phyloP scores from a whole-genome alignment of 2,329 filamentous ascomycete species.

The Colletotrichum karsti region DNA sequence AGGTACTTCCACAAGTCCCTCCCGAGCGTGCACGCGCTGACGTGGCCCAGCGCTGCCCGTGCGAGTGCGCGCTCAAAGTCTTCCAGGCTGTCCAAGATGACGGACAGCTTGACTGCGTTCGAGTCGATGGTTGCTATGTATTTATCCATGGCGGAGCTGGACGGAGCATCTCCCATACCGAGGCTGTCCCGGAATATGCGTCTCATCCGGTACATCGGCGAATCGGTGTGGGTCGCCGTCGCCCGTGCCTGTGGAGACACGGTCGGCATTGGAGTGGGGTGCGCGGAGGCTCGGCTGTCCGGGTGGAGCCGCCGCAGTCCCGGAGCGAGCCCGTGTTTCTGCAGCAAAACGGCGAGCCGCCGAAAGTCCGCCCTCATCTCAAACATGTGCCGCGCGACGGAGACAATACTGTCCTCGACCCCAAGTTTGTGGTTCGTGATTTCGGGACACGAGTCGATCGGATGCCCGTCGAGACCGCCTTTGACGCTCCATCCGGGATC shows the following conservation, averaged over 20 bases:
- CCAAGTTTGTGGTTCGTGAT: neutral
- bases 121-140: neutral
- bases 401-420: neutral
- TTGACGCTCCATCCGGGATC: accelerated
- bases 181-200: neutral
- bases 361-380: neutral
- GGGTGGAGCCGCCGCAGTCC: neutral
- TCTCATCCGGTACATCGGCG: neutral
- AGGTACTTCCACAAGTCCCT: neutral
- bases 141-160: neutral
- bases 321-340: neutral
- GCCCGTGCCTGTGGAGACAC: neutral
- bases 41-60: neutral
- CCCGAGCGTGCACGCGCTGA: neutral
- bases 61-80: neutral
- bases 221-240: neutral
- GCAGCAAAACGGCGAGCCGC: neutral
- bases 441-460: neutral
- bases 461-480: neutral
- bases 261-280: neutral
- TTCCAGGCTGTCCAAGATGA: neutral
- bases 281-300: neutral
- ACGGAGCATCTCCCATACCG: neutral
- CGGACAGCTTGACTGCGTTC: neutral
- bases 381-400: neutral